phyloP scores from a whole-genome alignment of 305 asterid species.

The Euphrasia arctica region DNA sequence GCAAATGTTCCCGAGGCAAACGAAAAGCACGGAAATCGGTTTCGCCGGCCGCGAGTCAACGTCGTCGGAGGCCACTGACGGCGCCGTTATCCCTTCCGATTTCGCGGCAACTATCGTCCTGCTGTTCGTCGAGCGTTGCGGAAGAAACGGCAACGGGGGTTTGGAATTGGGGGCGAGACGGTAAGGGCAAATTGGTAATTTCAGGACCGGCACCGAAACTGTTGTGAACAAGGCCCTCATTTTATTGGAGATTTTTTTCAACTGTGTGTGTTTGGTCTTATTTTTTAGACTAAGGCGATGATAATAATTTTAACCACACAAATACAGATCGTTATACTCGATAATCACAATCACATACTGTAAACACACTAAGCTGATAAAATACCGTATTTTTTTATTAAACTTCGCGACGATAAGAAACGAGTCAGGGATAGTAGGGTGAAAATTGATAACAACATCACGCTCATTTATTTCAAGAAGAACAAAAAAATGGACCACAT shows the following conservation, averaged over 20 bases:
- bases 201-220: conserved; percentile 24
- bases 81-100: conserved; percentile 22
- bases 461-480: too few species aligned
- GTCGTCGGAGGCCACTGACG: conserved; percentile 46
- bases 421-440: too few species aligned
- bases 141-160: conserved; percentile 13
- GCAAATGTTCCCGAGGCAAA: conserved; percentile 84
- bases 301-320: too few species aligned
- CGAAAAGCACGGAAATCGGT: conserved; percentile 68
- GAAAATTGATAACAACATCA: too few species aligned
- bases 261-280: background rate
- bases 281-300: too few species aligned
- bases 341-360: too few species aligned
- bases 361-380: too few species aligned
- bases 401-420: too few species aligned
- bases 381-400: too few species aligned
- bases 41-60: conserved; percentile 27
- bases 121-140: conserved; percentile 17
- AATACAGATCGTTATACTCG: too few species aligned
- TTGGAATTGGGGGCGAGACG: conserved; percentile 21
- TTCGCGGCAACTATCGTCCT: background rate
- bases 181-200: conserved; percentile 35
- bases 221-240: conserved; percentile 40
- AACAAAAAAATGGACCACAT: too few species aligned
- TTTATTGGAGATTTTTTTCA: background rate